These are phyloP conservation scores for Solanum gandarillasii DNA, from an alignment of 257 asterid species.

Conservation along the genomic window DNA sequence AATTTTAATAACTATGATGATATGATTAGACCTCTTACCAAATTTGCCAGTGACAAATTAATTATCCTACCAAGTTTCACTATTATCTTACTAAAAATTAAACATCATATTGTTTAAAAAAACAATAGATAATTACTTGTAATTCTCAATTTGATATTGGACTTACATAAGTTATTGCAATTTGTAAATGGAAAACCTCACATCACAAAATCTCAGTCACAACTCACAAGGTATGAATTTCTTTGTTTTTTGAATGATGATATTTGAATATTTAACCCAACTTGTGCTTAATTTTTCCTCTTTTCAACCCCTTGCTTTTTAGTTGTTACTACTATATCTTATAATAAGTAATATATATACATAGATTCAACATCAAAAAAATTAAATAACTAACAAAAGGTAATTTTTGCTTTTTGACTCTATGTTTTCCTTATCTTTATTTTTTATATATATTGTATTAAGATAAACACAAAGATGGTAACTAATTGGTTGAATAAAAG, in stretches of 20 bases:
- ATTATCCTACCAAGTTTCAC: neutral
- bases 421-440: neutral
- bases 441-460: neutral
- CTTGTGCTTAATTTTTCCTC: neutral
- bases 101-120: neutral
- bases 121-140: neutral
- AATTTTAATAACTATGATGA: neutral
- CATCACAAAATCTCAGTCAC: neutral
- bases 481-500: neutral
- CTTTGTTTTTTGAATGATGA: neutral
- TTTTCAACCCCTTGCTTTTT: neutral
- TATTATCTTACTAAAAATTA: neutral
- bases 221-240: neutral
- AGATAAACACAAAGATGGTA: neutral
- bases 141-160: neutral
- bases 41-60: neutral
- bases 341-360: neutral
- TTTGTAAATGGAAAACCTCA: neutral
- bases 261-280: neutral
- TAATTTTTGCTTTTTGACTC: neutral
- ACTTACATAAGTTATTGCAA: neutral
- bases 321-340: neutral
- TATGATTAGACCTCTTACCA: neutral
- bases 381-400: neutral
- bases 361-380: neutral